Conservation (phyloP, 208 protist genomes). For the Leishmania gerbilli region DNA sequence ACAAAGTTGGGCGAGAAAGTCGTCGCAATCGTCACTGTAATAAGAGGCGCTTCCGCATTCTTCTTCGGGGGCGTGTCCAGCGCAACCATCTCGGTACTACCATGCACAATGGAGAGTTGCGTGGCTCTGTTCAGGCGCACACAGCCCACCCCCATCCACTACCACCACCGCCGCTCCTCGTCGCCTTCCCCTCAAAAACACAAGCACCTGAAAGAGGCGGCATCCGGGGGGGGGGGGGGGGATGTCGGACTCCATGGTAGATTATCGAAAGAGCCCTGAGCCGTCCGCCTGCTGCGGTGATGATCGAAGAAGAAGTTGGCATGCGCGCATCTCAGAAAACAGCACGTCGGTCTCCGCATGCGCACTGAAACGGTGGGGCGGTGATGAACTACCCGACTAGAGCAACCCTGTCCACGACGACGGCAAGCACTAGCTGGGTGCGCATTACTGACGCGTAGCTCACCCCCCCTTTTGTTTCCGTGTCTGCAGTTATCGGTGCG, state of each 20-base stretch:
- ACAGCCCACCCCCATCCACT: neutral
- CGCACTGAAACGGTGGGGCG: neutral
- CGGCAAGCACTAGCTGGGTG: neutral
- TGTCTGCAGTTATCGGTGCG: neutral
- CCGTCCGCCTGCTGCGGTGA: neutral
- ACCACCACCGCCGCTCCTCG: neutral
- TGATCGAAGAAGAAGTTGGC: neutral
- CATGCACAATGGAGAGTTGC: neutral
- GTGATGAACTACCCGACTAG: neutral
- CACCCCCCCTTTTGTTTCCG: neutral
- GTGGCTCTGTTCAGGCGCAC: neutral
- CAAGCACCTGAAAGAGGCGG: neutral
- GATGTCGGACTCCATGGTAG: neutral
- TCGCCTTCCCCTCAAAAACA: neutral
- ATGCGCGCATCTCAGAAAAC: neutral
- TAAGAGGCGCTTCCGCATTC: neutral
- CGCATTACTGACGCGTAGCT: neutral
- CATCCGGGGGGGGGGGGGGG: neutral
- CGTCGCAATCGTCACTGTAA: neutral
- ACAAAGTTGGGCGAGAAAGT: neutral
- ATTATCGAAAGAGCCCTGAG: neutral
- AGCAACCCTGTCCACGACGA: neutral
- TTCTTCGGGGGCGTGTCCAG: neutral
- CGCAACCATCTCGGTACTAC: neutral
- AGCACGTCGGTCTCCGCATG: neutral